Evolutionary conservation across 768 basidiomycete species (phyloP).

Genomic region (Heimioporus sp.): DNA sequence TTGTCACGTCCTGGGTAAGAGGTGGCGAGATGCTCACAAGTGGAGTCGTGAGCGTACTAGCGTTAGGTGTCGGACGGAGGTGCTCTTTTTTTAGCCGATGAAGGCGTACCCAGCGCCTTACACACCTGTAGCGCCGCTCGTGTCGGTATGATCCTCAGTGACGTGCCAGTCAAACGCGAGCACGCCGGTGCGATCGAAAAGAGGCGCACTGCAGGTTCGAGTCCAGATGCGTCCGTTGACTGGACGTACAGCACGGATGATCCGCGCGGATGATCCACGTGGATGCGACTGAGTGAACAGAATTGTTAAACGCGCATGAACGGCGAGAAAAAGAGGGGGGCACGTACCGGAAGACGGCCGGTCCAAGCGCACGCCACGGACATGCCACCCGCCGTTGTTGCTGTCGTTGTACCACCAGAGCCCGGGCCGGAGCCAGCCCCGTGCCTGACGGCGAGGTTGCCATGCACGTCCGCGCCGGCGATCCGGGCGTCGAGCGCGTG

Average conservation of each 20-base stretch:
- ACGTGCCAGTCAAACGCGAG: conserved; percentile 78
- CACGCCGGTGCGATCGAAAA: conserved; percentile 84
- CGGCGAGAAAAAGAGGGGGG: too few relatives aligned
- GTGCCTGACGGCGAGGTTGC: conserved; percentile 58
- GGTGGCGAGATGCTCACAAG: too few relatives aligned
- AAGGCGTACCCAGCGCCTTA: conserved; percentile 69
- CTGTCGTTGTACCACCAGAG: conserved; percentile 20
- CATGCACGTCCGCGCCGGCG: conserved; percentile 34
- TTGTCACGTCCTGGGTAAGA: too few relatives aligned
- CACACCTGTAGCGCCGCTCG: conserved; percentile 65
- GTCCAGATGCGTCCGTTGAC: conserved; percentile 50
- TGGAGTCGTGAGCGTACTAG: too few relatives aligned
- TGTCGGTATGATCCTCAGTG: conserved; percentile 50
- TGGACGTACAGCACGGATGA: conserved; percentile 60
- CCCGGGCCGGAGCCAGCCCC: conserved; percentile 28
- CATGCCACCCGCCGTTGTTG: conserved; percentile 17
- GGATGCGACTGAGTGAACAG: conserved; percentile 2
- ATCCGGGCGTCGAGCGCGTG: conserved; percentile 71
- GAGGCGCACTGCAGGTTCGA: conserved; percentile 69
- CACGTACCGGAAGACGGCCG: conserved; percentile 21
- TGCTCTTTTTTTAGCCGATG: conserved; percentile 12
- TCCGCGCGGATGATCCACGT: conserved; percentile 23
- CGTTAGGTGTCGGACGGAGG: conserved; percentile 58
- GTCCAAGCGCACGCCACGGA: conserved; percentile 14
- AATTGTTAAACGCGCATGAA: too few relatives aligned